Base-by-base conservation (phyloP, 2,329 filamentous ascomycete genomes). In the Pleochaeta shiraiana region DNA sequence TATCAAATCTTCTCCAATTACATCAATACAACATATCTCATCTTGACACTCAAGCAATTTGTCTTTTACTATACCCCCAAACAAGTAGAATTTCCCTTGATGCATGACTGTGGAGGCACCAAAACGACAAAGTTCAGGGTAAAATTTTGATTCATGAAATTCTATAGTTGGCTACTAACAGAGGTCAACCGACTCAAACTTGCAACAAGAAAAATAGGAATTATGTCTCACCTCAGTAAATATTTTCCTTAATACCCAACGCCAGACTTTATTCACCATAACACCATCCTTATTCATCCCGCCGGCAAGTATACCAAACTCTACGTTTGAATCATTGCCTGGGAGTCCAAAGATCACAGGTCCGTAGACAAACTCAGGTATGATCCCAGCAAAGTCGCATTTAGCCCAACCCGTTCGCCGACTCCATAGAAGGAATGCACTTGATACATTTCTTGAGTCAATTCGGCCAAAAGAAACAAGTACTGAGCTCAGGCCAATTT, bases 231-330 rank as follows among this genome's bases (percentile, higher is more conserved):
- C 70, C 55, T 66, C 47, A 6, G 9, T 68, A 6, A 30, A 57
- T n/a, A 67, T 43, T 16, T 65, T 55, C 39, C 76, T 74, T 63
- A 86, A 70, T 55, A 74, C 76, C 88, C 88, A 95, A 62, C 76
- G 75, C 77, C 86, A 85, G 16, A 84, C 76, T 65, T 85, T 81
- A 50, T 79, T 75, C 24, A 83, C 74, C 16, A 95, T 76, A 9
- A 79, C 76, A 2, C 86, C 88, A 71, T 85, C 79, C 45, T 75
- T 74, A 26, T 79, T 77, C 70, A 95, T 85, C 0, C 91, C 91
- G 21, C 90, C 90, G 21, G 83, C 77, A 1, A 93, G 69, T 1
- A 92, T 73, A 0, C 90, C 90, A 64, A 79, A 79, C 4, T 67
- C 70, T 37, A n/a, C 19, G 53, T 73, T 73, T 28, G 74, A 70